Evolutionary conservation across 2,329 filamentous ascomycete species (phyloP), one percentile per base, ranked within the genome.

Genomic region (Colletotrichum magnum): DNA sequence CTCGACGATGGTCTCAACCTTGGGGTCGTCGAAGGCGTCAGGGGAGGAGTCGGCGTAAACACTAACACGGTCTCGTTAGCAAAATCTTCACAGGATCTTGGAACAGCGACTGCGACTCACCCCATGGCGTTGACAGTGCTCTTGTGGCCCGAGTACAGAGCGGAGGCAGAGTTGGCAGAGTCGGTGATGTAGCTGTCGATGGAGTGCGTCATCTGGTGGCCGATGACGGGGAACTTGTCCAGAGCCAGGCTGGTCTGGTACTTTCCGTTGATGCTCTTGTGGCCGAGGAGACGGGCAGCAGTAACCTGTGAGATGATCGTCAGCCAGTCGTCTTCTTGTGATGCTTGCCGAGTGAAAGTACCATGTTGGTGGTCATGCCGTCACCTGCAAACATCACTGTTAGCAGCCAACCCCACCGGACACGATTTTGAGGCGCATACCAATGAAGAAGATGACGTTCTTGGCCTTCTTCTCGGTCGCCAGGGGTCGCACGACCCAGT

Each of bases 171-270:
- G 82, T 96, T 96, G 80, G 94, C 94, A 70, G 91, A 94, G 79
- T 96, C 93, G 45, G 93, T 96, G 77, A 96, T 95, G 85, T 93
- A 95, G 58, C 86, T 90, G 82, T 95, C 93, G 76, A 96, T 89
- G 1, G 93, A 95, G 81, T 95, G 93, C 12, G 93, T 95, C 91
- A 96, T 95, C 81, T 95, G 93, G 79, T 97, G 94, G 21, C 94
- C 94, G 12, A 95, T 78, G n/a, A 95, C 88, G 3, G 94, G 93
- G 81, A 96, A 96, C 76, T 94, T 87, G 82, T 97, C 94, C 84
- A 97, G 85, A 76, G 89, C 86, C 86, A 97, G 87, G 65, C 85
- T 87, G 66, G 87, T 89, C 83, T 94, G 90, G 79, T 95, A 97
- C 79, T 92, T 93, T 74, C 94, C 94, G 76, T 97, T 96, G 85